These are phyloP conservation scores for Diplodia corticola DNA, from an alignment of 2,329 filamentous ascomycete genomes.

Conservation along the genomic window DNA sequence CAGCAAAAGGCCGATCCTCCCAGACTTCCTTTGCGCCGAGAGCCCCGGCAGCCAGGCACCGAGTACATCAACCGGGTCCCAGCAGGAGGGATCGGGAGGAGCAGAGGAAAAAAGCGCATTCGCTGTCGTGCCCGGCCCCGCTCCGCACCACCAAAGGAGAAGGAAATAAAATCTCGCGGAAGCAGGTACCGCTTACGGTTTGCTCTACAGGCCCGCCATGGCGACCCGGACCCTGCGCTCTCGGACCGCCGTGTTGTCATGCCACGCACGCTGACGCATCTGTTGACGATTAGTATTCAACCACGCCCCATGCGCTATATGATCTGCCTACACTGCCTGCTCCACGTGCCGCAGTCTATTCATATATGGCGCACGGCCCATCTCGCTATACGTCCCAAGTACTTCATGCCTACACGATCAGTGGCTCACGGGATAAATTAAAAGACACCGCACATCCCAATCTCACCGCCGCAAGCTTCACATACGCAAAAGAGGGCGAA, in stretches of 20 bases:
- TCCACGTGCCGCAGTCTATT: background rate
- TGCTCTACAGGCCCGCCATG: background rate
- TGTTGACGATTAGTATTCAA: background rate
- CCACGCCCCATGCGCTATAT: background rate
- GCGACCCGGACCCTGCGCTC: background rate
- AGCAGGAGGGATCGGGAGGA: background rate
- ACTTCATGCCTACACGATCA: background rate
- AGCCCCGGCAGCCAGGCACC: background rate
- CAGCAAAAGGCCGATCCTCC: background rate
- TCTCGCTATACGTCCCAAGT: background rate
- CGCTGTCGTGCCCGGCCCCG: background rate
- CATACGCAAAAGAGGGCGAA: no score
- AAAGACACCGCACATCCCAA: no score
- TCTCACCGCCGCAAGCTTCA: no score
- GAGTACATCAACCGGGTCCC: background rate
- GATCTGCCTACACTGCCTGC: background rate
- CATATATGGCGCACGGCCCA: background rate
- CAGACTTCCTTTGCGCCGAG: background rate
- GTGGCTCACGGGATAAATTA: no score
- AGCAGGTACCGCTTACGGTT: background rate
- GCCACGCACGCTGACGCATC: background rate
- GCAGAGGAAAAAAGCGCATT: background rate
- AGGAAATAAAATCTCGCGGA: background rate
- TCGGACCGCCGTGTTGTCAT: background rate
- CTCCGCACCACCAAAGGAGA: background rate